Evolutionary conservation across 768 basidiomycete species (phyloP), one percentile per base, ranked within the genome.

Genomic region (Termitomyces sp.): DNA sequence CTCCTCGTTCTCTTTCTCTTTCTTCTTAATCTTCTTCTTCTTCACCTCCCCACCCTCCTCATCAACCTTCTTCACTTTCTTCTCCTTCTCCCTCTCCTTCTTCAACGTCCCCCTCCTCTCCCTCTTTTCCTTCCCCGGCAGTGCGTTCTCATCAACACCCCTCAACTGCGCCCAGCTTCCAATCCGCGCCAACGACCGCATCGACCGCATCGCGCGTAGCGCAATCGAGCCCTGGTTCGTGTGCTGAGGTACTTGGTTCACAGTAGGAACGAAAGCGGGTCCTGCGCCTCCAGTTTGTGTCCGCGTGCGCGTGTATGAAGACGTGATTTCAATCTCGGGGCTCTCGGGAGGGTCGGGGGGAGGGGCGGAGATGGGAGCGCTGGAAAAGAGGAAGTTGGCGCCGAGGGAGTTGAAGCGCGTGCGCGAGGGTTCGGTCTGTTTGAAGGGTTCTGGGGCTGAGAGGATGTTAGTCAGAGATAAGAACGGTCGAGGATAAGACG

Each of bases 151-250:
- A 5, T 76, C 70, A 15, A 69, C 71, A 64, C 40, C 11, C 16
- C 71, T 77, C 52, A 83, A 68, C 62, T 85, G 84, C 22, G 83
- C 81, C 87, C 88, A 88, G 63, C 85, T 86, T 1, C 84, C 80
- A 43, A 91, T 84, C 32, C 84, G 73, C 3, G 90, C 89, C 39
- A 91, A 68, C 2, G 84, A 85, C 25, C 85, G 76, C 60, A 93
- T 84, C 13, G 85, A 86, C 40, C 86, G 77, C 73, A 92, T 91
- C 5, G 90, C 90, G 5, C 90, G 81, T 27, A 91, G 54, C 0
- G 90, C 90, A 40, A 92, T 88, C 0, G 87, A 89, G 29, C 79
- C 82, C 27, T 80, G 78, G 48, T 61, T 60, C 11, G 36, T 33
- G 23, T 35, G 7, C 4, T 52, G 51, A 3, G 5, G 3, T 23